Evolutionary conservation across 495 filamentous ascomycete species (phyloP).

Genomic region (Lasiosphaeria hispida): DNA sequence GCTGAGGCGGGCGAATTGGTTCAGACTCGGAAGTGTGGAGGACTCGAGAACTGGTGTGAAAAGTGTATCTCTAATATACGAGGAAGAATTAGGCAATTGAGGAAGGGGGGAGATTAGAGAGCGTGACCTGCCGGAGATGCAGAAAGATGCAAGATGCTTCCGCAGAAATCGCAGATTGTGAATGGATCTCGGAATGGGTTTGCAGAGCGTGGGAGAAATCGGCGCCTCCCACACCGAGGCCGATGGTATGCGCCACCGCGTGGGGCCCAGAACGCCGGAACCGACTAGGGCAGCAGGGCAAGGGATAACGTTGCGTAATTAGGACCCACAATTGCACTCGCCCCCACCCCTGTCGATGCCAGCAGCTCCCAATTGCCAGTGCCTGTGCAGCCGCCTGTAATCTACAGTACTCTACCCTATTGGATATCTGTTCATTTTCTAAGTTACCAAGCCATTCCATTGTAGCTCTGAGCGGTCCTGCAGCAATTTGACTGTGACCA

Average conservation of each 20-base stretch:
- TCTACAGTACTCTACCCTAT: too few relatives aligned
- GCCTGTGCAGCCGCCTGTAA: too few relatives aligned
- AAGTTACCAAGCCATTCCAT: too few relatives aligned
- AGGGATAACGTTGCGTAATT: constrained; percentile 6
- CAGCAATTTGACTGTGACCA: too few relatives aligned
- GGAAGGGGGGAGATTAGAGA: not conserved
- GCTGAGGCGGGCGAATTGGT: not conserved
- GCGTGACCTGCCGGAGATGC: not conserved
- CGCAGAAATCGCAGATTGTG: not conserved
- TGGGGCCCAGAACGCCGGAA: constrained; percentile 11
- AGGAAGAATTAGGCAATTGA: not conserved
- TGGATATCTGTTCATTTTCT: too few relatives aligned
- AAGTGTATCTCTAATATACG: not conserved
- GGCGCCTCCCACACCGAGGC: constrained; percentile 12
- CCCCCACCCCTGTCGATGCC: too few relatives aligned
- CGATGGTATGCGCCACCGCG: constrained; percentile 26
- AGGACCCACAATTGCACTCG: too few relatives aligned
- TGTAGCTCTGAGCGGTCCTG: too few relatives aligned
- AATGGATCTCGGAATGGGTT: constrained; percentile 10
- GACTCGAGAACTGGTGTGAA: not conserved
- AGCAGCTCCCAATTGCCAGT: too few relatives aligned
- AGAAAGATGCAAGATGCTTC: not conserved
- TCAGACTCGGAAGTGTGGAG: not conserved
- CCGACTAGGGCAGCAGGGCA: too few relatives aligned
- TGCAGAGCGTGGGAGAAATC: constrained; percentile 17